These are phyloP conservation scores for Boletales sp. DNA, from an alignment of 768 basidiomycete species.

Conservation along the genomic window DNA sequence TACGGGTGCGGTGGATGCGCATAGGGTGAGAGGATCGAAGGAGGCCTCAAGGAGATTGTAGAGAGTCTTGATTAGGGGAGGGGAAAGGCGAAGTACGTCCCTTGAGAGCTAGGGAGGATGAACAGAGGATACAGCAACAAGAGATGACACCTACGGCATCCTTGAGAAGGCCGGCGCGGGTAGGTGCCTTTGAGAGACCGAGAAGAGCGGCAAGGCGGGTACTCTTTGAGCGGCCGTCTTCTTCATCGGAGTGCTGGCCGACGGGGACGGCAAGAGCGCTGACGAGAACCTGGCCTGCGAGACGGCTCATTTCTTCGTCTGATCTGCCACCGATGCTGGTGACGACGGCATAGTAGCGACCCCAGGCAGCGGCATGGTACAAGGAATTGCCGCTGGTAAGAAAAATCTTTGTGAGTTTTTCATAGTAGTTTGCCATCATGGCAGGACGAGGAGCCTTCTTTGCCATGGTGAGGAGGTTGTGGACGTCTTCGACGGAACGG, in stretches of 20 bases:
- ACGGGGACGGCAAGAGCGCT: conserved; percentile 93
- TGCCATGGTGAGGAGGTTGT: conserved; percentile 89
- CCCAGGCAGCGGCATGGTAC: conserved; percentile 97
- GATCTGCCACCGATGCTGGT: conserved; percentile 69
- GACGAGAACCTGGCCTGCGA: conserved; percentile 89
- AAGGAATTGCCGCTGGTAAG: conserved; percentile 91
- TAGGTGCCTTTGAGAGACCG: conserved; percentile 79
- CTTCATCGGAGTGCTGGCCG: conserved; percentile 51
- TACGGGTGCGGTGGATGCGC: conserved; percentile 73
- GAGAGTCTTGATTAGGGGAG: conserved; percentile 66
- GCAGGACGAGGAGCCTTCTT: conserved; percentile 89
- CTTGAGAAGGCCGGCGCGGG: conserved; percentile 77
- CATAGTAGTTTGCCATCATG: conserved; percentile 99
- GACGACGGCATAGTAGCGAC: conserved; percentile 73
- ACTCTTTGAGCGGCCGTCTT: conserved; percentile 60
- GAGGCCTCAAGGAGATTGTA: conserved; percentile 90
- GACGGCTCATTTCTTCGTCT: conserved; percentile 72
- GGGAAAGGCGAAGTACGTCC: conserved; percentile 78
- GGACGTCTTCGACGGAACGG: conserved; percentile 96
- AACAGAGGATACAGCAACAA: not conserved
- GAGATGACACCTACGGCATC: conserved; percentile 65
- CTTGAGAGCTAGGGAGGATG: conserved; percentile 61
- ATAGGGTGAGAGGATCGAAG: conserved; percentile 89
- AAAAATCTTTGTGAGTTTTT: conserved; percentile 96
- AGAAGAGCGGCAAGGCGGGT: conserved; percentile 81